A percentile compares a stretch with the other conserved stretches of the same genome.
These are phyloP conservation scores for Marsdenia floribunda DNA, from an alignment of 257 asterid species.

Conservation along the genomic window DNA sequence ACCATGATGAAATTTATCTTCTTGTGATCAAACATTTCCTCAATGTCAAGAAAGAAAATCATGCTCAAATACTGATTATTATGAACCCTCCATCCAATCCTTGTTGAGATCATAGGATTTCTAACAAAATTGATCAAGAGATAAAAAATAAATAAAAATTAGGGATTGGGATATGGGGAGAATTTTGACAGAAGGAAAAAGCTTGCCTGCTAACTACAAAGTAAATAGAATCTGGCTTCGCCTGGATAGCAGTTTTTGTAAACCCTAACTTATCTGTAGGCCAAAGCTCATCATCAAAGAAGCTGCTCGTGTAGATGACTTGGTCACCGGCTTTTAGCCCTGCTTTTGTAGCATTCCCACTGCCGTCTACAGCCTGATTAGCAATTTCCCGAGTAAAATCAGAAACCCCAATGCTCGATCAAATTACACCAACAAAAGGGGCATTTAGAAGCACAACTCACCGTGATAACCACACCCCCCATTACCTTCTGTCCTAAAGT, in stretches of 20 bases:
- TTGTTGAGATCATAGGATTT: neutral
- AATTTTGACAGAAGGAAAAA: neutral
- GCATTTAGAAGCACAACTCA: constrained; percentile 25
- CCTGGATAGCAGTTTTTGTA: constrained; percentile 90
- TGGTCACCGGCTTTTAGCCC: constrained; percentile 94
- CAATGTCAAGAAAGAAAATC: neutral
- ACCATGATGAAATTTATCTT: neutral
- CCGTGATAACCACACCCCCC: constrained; percentile 91
- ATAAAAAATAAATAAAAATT: neutral
- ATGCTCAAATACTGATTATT: neutral
- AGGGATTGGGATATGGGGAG: neutral
- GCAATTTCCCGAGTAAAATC: neutral
- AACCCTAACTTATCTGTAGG: constrained; percentile 97
- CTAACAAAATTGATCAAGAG: neutral
- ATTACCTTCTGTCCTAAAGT: constrained; percentile 81
- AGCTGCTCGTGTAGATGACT: constrained; percentile 90
- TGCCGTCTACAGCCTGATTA: constrained; percentile 63
- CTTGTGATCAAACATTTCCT: neutral
- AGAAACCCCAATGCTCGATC: neutral
- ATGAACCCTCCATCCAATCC: neutral
- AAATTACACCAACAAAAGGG: neutral
- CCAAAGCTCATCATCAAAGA: constrained; percentile 96
- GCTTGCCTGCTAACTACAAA: constrained; percentile 81
- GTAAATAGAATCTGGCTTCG: constrained; percentile 87
- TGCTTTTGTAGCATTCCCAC: constrained; percentile 97